A percentile compares a stretch with the other conserved stretches of the same genome.
phyloP scores from a whole-genome alignment of 2,329 filamentous ascomycete species.

The Xylariaceae sp. region DNA sequence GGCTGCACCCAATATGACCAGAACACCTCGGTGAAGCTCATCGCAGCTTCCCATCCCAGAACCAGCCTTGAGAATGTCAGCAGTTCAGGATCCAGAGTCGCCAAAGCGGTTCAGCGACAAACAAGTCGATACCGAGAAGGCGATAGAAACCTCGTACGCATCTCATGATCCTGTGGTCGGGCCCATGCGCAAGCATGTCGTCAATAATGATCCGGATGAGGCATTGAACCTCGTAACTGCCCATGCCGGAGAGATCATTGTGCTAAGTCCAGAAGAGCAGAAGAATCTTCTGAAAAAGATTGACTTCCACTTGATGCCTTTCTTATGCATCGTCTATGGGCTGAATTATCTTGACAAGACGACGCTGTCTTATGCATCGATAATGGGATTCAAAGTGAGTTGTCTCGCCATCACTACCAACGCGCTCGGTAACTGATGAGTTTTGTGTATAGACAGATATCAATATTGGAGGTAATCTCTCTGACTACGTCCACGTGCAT shows the following conservation, averaged over 20 bases:
- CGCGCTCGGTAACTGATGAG: neutral
- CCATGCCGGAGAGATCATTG: conserved; percentile 43
- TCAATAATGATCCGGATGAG: conserved; percentile 49
- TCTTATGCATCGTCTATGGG: conserved; percentile 64
- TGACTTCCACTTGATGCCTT: conserved; percentile 52
- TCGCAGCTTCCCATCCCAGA: neutral
- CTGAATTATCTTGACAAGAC: conserved; percentile 61
- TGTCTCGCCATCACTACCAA: neutral
- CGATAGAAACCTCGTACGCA: conserved; percentile 8
- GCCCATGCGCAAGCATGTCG: conserved; percentile 42
- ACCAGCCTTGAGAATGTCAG: conserved; percentile 6
- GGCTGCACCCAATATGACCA: neutral
- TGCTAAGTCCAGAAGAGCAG: conserved; percentile 48
- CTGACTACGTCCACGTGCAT: neutral
- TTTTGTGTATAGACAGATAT: conserved; percentile 12
- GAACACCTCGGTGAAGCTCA: neutral
- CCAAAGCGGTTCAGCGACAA: neutral
- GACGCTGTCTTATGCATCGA: conserved; percentile 53
- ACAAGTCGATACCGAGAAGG: conserved; percentile 28
- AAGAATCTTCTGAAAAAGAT: conserved; percentile 52
- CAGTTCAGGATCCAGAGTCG: neutral
- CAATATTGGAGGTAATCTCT: conserved; percentile 33
- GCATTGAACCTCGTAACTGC: conserved; percentile 48
- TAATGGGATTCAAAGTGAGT: conserved; percentile 56
- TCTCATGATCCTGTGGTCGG: conserved; percentile 14